These are phyloP conservation scores for Metschnikowia sp. DNA, from an alignment of 805 yeast genomes.

Conservation along the genomic window DNA sequence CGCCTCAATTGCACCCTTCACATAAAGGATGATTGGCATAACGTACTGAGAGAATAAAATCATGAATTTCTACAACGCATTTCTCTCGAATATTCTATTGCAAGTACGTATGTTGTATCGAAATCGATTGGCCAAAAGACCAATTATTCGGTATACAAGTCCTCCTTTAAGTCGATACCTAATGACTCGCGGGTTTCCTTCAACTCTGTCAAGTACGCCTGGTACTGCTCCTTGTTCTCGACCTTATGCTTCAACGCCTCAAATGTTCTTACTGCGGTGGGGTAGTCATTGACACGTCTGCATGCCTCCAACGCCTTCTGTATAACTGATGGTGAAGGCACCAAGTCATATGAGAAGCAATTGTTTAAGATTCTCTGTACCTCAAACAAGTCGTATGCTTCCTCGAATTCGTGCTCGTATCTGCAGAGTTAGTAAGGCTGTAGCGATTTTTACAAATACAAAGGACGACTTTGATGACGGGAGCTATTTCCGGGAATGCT, in stretches of 20 bases:
- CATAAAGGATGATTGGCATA: too few relatives aligned
- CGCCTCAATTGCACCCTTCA: too few relatives aligned
- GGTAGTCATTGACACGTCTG: slow-evolving; percentile 98
- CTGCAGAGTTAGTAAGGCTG: slow-evolving; percentile 39
- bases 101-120: slow-evolving; percentile 4
- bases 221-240: slow-evolving; percentile 89
- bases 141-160: slow-evolving; percentile 47
- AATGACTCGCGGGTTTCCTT: slow-evolving; percentile 87
- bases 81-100: slow-evolving; percentile 6
- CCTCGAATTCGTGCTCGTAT: slow-evolving; percentile 94
- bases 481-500: too few relatives aligned
- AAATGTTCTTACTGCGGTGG: slow-evolving; percentile 97
- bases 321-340: slow-evolving; percentile 94
- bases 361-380: slow-evolving; percentile 89
- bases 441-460: too few relatives aligned
- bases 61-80: too few relatives aligned
- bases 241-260: slow-evolving; percentile 97
- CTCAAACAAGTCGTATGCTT: slow-evolving; percentile 49
- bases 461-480: too few relatives aligned
- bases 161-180: slow-evolving; percentile 92
- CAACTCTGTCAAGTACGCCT: slow-evolving; percentile 93
- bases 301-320: slow-evolving; percentile 96
- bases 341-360: slow-evolving; percentile 97
- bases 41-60: neutral
- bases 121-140: neutral